phyloP scores from a whole-genome alignment of 2,329 filamentous ascomycete genomes.

The Chrysosporium queenslandicum region DNA sequence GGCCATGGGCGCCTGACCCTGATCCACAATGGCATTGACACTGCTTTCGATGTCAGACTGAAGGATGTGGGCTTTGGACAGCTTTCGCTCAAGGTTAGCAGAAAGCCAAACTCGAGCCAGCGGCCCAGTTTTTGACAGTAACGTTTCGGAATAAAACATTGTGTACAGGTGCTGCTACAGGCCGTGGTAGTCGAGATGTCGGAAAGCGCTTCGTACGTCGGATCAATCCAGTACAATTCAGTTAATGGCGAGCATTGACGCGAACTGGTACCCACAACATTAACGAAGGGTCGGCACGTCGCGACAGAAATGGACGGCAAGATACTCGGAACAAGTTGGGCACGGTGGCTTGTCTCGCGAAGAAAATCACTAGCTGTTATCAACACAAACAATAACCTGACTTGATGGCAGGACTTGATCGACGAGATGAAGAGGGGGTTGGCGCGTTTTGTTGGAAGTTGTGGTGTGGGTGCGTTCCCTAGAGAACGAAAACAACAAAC shows the following conservation, averaged over 20 bases:
- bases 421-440: not conserved
- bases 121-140: conserved; percentile 93
- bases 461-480: conserved; percentile 2
- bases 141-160: conserved; percentile 97
- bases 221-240: conserved; percentile 1
- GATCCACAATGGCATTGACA: conserved; percentile 88
- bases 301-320: too few relatives aligned
- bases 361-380: not conserved
- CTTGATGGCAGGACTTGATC: not conserved
- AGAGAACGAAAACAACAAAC: conserved; percentile 8
- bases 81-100: conserved; percentile 94
- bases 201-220: not conserved
- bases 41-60: conserved; percentile 92
- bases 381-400: not conserved
- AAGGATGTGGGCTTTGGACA: conserved; percentile 91
- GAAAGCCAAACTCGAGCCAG: conserved; percentile 96
- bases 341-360: not conserved
- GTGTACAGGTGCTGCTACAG: conserved; percentile 13
- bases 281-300: not conserved
- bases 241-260: conserved; percentile 4
- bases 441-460: not conserved
- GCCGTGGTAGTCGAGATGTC: not conserved
- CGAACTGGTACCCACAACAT: conserved; percentile 2
- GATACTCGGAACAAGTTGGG: too few relatives aligned
- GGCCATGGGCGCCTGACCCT: conserved; percentile 87